Evolutionary conservation across 1,139 yeast species (phyloP), one percentile per base, ranked within the genome.

Genomic region (Sugiyamaella pinicola): DNA sequence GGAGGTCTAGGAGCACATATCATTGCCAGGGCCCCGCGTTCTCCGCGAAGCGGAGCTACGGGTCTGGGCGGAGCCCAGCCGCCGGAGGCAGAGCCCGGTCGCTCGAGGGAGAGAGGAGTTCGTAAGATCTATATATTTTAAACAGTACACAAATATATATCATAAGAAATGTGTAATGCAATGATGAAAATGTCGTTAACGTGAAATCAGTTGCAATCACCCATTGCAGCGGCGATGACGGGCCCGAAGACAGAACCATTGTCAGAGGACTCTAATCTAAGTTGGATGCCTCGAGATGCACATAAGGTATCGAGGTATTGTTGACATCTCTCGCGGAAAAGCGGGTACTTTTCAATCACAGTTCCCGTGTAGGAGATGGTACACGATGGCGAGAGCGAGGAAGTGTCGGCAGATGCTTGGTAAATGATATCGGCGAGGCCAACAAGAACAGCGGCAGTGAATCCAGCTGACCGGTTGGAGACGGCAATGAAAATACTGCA

Each of bases 331-430:
- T 82, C 80, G 67, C 81, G 78, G 72, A 85, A 89, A 19, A 90
- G 89, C 28, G 96, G 95, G 65, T 87, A 90, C 65, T 83, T 84
- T 68, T 88, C 96, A 49, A 89, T 84, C 55, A 89, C 90, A 3
- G 96, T 83, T 18, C 97, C 97, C 64, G 88, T 95, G 61, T 87
- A 88, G 47, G 96, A 96, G 58, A 89, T 80, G 65, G 87, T 56
- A 46, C 61, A 56, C 24, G 37, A 49, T 34, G 37, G 38, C 7
- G 38, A 22, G 18, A 18, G 28, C 8, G 31, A 33, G 24, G 41
- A 49, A 29, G 41, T n/a, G n/a, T n/a, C n/a, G n/a, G n/a, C 35
- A 33, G 44, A 49, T 40, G 24, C 52, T 26, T 55, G 59, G 19
- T 46, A 15, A 35, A 35, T 26, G 33, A 39, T 37, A 41, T 43